Conservation (phyloP, 495 filamentous ascomycete genomes). For the Glonium stellatum region DNA sequence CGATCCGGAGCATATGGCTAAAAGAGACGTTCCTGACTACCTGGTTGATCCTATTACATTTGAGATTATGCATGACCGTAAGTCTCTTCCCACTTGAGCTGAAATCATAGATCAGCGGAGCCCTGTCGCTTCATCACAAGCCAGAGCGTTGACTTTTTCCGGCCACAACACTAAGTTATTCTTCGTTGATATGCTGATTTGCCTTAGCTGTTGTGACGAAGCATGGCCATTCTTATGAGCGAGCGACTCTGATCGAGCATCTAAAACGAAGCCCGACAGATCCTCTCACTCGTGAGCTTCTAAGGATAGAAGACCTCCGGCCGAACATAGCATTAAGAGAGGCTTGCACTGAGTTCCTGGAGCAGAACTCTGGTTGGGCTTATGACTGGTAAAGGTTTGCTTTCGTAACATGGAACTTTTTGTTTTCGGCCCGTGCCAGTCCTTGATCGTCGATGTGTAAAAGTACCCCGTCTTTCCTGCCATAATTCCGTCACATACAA, state of each 20-base stretch:
- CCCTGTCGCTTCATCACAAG: too few species aligned
- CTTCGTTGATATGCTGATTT: background rate
- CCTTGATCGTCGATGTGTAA: background rate
- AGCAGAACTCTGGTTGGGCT: slow-evolving; percentile 79
- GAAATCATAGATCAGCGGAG: background rate
- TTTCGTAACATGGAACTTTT: background rate
- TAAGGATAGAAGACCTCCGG: slow-evolving; percentile 64
- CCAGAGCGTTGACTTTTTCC: too few species aligned
- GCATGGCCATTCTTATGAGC: slow-evolving; percentile 82
- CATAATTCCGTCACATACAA: too few species aligned
- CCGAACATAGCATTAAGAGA: slow-evolving; percentile 78
- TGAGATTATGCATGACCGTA: slow-evolving; percentile 85
- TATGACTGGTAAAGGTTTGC: slow-evolving; percentile 64
- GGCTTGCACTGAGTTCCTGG: slow-evolving; percentile 76
- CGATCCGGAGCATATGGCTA: slow-evolving; percentile 44
- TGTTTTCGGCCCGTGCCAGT: background rate
- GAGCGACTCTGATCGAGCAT: slow-evolving; percentile 80
- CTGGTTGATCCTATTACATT: slow-evolving; percentile 87
- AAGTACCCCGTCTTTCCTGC: background rate
- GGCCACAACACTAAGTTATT: too few species aligned
- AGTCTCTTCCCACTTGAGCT: slow-evolving; percentile 22
- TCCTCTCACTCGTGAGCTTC: slow-evolving; percentile 72
- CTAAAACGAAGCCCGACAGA: slow-evolving; percentile 67
- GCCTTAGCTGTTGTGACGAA: slow-evolving; percentile 51
- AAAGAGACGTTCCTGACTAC: slow-evolving; percentile 74